Conservation (phyloP, 257 asterid genomes). For the Solanum bulbocastanum region DNA sequence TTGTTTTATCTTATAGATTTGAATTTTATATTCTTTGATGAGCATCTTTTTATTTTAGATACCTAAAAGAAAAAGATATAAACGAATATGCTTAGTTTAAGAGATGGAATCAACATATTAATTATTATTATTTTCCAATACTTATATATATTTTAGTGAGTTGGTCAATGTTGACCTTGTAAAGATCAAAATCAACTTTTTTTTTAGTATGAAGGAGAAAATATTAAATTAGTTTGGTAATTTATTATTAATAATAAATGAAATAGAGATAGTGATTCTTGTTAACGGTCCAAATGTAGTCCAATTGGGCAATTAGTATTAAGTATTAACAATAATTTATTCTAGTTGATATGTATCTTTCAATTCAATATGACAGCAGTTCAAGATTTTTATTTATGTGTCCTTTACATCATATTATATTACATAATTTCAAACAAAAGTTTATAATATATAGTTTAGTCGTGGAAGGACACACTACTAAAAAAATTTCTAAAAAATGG, state of each 20-base stretch:
- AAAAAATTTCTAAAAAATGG: not conserved
- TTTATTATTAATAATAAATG: not conserved
- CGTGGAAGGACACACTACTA: not conserved
- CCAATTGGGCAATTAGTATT: not conserved
- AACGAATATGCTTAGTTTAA: not conserved
- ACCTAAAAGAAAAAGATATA: not conserved
- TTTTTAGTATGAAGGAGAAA: not conserved
- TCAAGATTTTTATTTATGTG: not conserved
- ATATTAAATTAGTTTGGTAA: not conserved
- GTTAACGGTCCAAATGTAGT: not conserved
- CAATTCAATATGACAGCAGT: not conserved
- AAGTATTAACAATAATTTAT: not conserved
- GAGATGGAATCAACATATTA: not conserved
- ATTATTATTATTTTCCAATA: not conserved
- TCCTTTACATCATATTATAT: not conserved
- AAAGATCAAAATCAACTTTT: not conserved
- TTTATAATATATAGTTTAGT: not conserved
- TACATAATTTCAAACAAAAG: not conserved
- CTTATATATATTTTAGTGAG: not conserved
- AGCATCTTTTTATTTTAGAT: not conserved
- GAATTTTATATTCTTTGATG: not conserved
- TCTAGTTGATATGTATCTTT: not conserved
- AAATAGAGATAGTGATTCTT: not conserved
- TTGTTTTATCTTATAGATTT: not conserved
- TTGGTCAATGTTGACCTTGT: not conserved